Base-by-base conservation (phyloP, 306 rosid species). In the Malus orientalis region DNA sequence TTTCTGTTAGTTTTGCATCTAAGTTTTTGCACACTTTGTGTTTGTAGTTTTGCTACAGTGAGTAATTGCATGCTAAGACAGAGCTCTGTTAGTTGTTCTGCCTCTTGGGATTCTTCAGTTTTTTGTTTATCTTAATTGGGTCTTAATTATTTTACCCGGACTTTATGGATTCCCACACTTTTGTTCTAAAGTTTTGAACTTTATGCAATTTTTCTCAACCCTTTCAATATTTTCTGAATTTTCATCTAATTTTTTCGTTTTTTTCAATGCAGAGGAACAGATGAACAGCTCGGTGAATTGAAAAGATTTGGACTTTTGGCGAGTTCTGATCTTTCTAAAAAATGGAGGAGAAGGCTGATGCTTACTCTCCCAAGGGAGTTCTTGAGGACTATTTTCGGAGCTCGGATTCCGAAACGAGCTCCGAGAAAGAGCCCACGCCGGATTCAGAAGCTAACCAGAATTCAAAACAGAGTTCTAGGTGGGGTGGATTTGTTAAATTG, bases 331-430 rank as follows among this genome's bases (percentile, higher is more conserved):
- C 49, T 60, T 62, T 70, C 42, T 27, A 58, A 79, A 38, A 4
- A 49, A 92, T 92, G 97, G 86, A 88, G 83, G 91, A 91, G 78
- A 89, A 86, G 60, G 90, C 75, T 36, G 91, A 86, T 76, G 85
- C 80, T 12, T 76, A 20, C 67, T 87, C 98, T 6, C 98, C 99
- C 45, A 78, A 80, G 14, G 92, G 96, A 62, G 88, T 96, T 74
- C 92, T 96, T 15, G 97, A 92, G 84, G 99, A 92, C 82, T 96
- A 89, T 74, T 89, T 96, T 53, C 85, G 79, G 77, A 91, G 97
- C 82, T 87, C 98, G 22, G 97, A 89, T 67, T 88, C 94, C 19
- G 98, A 92, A 86, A 71, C 94, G 61, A 85, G 92, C 79, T 83
- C 90, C 53, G 89, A 92, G 2, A 90, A 85, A 76, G 97, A 87